A percentile compares a stretch with the other conserved stretches of the same genome.
Conservation (phyloP, 306 rosid genomes). For the Senna tora region DNA sequence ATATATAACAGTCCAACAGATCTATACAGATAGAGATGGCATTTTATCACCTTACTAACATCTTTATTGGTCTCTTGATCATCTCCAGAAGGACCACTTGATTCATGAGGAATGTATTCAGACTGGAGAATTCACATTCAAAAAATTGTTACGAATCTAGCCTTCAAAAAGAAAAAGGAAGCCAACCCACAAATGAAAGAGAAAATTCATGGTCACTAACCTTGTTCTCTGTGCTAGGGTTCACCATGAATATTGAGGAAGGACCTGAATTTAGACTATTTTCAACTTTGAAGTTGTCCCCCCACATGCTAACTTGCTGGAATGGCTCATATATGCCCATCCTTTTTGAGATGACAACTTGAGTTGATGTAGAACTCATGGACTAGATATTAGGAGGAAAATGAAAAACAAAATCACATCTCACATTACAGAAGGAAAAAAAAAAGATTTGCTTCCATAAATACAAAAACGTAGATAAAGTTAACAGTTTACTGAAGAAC, state of each 20-base stretch:
- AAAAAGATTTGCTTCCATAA: not conserved
- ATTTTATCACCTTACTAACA: conserved; percentile 67
- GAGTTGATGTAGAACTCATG: conserved; percentile 70
- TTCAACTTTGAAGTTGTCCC: conserved; percentile 59
- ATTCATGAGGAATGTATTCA: conserved; percentile 58
- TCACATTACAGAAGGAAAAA: conserved; percentile 7
- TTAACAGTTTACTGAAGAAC: conserved; percentile 7
- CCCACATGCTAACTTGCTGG: conserved; percentile 78
- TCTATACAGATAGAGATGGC: conserved; percentile 1
- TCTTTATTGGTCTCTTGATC: conserved; percentile 62
- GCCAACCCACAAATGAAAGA: conserved; percentile 18
- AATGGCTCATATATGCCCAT: conserved; percentile 87
- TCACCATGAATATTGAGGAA: conserved; percentile 55
- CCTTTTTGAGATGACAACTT: conserved; percentile 52
- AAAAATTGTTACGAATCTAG: conserved; percentile 29
- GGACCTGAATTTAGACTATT: conserved; percentile 45
- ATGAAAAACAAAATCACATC: not conserved
- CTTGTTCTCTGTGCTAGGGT: conserved; percentile 54
- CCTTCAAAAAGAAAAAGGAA: conserved; percentile 28
- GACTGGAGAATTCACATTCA: conserved; percentile 51
- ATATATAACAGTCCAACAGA: conserved; percentile 1
- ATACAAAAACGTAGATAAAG: not conserved
- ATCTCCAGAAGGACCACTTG: conserved; percentile 50
- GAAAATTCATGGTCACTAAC: conserved; percentile 40
- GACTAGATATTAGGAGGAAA: conserved; percentile 32